phyloP scores from a whole-genome alignment of 768 basidiomycete species.

The Phaeotremella skinneri region DNA sequence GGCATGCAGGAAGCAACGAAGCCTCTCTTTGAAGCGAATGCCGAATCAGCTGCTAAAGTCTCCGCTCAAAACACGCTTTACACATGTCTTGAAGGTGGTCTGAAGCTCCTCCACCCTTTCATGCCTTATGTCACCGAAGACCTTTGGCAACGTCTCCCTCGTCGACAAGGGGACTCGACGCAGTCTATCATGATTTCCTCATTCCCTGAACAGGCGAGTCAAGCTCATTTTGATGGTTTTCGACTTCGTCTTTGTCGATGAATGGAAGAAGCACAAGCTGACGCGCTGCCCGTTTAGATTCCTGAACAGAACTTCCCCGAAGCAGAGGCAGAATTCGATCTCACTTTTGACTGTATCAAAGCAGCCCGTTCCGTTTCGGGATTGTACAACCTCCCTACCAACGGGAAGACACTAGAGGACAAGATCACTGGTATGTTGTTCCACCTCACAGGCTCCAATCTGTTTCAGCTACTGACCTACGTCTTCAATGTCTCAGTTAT shows the following conservation, averaged over 20 bases:
- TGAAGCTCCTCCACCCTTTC: conserved; percentile 90
- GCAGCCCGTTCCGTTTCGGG: conserved; percentile 80
- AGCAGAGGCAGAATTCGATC: conserved; percentile 80
- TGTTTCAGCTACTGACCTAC: background rate
- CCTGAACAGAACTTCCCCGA: conserved; percentile 59
- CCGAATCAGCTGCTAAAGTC: conserved; percentile 59
- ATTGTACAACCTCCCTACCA: conserved; percentile 71
- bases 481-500: conserved; percentile 65
- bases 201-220: conserved; percentile 75
- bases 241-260: background rate
- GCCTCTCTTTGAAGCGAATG: conserved; percentile 83
- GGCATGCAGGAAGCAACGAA: conserved; percentile 88
- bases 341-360: conserved; percentile 75
- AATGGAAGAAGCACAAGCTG: background rate
- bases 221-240: background rate
- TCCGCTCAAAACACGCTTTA: conserved; percentile 96
- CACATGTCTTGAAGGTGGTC: conserved; percentile 85
- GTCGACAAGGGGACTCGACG: conserved; percentile 74
- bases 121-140: conserved; percentile 99
- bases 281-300: background rate
- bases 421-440: conserved; percentile 40
- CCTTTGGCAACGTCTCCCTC: conserved; percentile 91
- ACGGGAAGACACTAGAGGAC: conserved; percentile 51
- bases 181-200: conserved; percentile 85
- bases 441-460: background rate